phyloP scores from a whole-genome alignment of 805 yeast species.

The Wickerhamomyces ciferrii region DNA sequence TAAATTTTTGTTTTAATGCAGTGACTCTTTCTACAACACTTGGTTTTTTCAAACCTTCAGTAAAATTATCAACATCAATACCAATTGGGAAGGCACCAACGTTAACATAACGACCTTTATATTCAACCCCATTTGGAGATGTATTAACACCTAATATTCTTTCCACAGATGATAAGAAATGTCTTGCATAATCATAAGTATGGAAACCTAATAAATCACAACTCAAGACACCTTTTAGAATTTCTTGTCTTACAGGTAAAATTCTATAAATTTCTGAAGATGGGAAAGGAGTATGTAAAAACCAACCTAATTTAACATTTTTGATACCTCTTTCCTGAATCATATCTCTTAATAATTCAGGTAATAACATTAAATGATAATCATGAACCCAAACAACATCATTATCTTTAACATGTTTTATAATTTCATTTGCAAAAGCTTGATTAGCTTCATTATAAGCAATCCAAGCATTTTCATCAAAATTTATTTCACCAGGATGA shows the following conservation, averaged over 20 bases:
- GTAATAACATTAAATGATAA: constrained; percentile 92
- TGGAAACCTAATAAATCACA: constrained; percentile 97
- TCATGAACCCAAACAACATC: constrained; percentile 98
- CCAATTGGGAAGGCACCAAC: constrained; percentile 99
- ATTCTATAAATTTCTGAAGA: constrained; percentile 94
- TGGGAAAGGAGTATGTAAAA: constrained; percentile 97
- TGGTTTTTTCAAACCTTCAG: constrained; percentile 65
- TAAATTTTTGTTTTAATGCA: constrained; percentile 59
- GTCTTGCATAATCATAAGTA: constrained; percentile 98
- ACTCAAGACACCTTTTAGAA: constrained; percentile 83
- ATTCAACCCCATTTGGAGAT: constrained; percentile 86
- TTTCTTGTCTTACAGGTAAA: constrained; percentile 91
- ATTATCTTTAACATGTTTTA: constrained; percentile 64
- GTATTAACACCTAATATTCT: constrained; percentile 79
- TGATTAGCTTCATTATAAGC: constrained; percentile 93
- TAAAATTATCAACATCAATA: constrained; percentile 88
- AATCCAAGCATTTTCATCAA: constrained; percentile 97
- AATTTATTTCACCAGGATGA: constrained; percentile 98
- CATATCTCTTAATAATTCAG: constrained; percentile 73
- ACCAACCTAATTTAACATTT: constrained; percentile 82
- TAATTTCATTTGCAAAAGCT: constrained; percentile 71
- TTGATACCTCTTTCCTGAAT: constrained; percentile 38
- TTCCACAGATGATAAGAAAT: constrained; percentile 85
- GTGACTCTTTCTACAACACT: constrained; percentile 61
- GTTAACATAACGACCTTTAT: constrained; percentile 66